Evolutionary conservation across 352 stramenopile genomes (phyloP).

Genomic region (Globisporangium nodosum): DNA sequence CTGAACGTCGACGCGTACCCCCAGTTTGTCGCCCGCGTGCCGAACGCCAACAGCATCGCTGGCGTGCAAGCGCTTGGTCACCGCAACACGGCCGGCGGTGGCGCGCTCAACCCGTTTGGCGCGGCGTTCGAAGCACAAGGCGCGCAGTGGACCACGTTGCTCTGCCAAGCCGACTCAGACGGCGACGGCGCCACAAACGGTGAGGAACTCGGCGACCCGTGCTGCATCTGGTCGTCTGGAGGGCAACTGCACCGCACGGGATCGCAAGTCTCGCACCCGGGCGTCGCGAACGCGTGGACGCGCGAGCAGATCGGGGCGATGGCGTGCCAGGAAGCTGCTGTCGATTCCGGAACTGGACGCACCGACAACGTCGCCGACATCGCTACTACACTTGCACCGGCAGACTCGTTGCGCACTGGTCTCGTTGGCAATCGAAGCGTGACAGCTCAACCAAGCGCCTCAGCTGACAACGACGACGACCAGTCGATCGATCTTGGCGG

Average conservation of each 20-base stretch:
- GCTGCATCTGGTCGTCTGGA: constrained; percentile 54
- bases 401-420: background rate
- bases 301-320: constrained; percentile 13
- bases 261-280: constrained; percentile 21
- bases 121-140: constrained; percentile 35
- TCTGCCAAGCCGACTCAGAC: constrained; percentile 70
- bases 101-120: constrained; percentile 57
- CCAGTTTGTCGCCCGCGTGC: constrained; percentile 49
- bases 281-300: constrained; percentile 23
- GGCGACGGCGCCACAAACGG: constrained; percentile 84
- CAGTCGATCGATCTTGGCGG: background rate
- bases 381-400: background rate
- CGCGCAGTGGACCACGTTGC: constrained; percentile 37
- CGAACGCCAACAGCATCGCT: constrained; percentile 42
- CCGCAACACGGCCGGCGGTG: constrained; percentile 34
- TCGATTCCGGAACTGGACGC: background rate
- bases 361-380: background rate
- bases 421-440: background rate
- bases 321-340: constrained; percentile 12
- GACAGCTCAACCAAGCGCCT: background rate
- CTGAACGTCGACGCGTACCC: constrained; percentile 16
- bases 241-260: background rate
- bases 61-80: constrained; percentile 60
- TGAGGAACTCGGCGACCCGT: constrained; percentile 85
- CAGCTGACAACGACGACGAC: constrained; percentile 4